Conservation (phyloP, 2,329 filamentous ascomycete genomes). For the Cordyceps fumosorosea region DNA sequence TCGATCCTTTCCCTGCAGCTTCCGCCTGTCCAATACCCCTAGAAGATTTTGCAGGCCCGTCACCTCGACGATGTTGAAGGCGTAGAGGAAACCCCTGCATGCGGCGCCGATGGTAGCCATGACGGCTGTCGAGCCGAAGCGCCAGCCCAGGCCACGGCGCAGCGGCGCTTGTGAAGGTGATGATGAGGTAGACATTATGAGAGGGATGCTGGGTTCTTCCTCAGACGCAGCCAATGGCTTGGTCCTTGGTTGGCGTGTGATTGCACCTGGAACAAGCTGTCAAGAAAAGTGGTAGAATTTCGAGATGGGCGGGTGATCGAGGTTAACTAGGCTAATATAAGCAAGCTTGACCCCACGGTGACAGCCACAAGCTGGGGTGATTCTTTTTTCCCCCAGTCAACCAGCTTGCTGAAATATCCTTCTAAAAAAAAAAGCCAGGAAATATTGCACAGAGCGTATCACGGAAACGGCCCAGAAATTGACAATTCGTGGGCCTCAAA, state of each 20-base stretch:
- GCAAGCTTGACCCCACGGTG: not conserved
- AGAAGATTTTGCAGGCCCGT: slow-evolving; percentile 72
- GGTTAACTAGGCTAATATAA: not conserved
- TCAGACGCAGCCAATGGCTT: slow-evolving; percentile 10
- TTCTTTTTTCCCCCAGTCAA: not conserved
- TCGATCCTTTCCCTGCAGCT: slow-evolving; percentile 56
- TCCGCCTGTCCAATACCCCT: slow-evolving; percentile 65
- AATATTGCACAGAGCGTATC: not conserved
- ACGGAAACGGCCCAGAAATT: not conserved
- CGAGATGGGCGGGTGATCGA: not conserved
- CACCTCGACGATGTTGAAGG: slow-evolving; percentile 67
- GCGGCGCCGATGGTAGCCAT: slow-evolving; percentile 68
- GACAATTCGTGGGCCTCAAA: not conserved
- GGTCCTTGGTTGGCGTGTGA: slow-evolving; percentile 3
- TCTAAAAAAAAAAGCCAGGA: not conserved
- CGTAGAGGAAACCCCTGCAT: slow-evolving; percentile 68
- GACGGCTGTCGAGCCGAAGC: slow-evolving; percentile 62
- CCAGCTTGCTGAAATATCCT: not conserved
- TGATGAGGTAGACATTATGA: slow-evolving; percentile 19
- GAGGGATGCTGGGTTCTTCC: not conserved
- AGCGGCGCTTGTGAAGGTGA: slow-evolving; percentile 17
- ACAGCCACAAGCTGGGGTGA: not conserved
- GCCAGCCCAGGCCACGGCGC: slow-evolving; percentile 61
- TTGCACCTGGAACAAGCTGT: not conserved
- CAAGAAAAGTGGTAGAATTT: not conserved